Conservation (phyloP, 139 green algal genomes). For the Tetraselmis chui region DNA sequence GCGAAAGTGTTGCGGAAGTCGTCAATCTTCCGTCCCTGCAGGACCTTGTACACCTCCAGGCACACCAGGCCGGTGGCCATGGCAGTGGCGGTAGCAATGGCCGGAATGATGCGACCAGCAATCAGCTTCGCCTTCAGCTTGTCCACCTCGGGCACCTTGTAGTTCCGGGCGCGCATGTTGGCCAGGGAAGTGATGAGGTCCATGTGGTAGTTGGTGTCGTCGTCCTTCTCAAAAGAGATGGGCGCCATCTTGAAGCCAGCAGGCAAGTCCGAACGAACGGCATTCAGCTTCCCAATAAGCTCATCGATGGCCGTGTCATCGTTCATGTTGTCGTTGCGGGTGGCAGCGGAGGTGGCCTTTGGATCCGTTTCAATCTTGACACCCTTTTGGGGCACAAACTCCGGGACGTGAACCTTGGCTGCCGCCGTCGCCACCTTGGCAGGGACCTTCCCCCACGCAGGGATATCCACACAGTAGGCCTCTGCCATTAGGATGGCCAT, state of each 20-base stretch:
- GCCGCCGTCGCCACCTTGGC: constrained; percentile 41
- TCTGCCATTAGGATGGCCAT: constrained; percentile 84
- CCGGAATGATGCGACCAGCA: constrained; percentile 94
- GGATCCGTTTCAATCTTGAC: constrained; percentile 98
- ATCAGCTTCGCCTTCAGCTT: constrained; percentile 97
- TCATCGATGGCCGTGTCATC: constrained; percentile 48
- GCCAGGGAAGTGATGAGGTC: constrained; percentile 85
- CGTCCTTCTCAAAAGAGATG: constrained; percentile 91
- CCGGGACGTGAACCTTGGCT: constrained; percentile 50
- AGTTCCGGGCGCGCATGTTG: constrained; percentile 98
- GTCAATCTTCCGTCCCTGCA: constrained; percentile 64
- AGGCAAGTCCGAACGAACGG: constrained; percentile 31
- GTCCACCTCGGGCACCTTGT: constrained; percentile 74
- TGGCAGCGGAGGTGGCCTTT: constrained; percentile 53
- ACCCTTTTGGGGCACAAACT: constrained; percentile 76
- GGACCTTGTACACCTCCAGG: constrained; percentile 95
- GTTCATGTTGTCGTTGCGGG: background rate
- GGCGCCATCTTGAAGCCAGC: constrained; percentile 52
- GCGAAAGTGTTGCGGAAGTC: constrained; percentile 95
- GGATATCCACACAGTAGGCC: constrained; percentile 70
- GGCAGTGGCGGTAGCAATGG: constrained; percentile 95
- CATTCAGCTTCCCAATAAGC: constrained; percentile 50
- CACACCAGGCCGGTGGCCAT: constrained; percentile 91
- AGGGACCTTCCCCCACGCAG: constrained; percentile 55
- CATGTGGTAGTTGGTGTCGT: constrained; percentile 98